Conservation (phyloP, 2,329 filamentous ascomycete species). For the Fusarium tjaetaba region DNA sequence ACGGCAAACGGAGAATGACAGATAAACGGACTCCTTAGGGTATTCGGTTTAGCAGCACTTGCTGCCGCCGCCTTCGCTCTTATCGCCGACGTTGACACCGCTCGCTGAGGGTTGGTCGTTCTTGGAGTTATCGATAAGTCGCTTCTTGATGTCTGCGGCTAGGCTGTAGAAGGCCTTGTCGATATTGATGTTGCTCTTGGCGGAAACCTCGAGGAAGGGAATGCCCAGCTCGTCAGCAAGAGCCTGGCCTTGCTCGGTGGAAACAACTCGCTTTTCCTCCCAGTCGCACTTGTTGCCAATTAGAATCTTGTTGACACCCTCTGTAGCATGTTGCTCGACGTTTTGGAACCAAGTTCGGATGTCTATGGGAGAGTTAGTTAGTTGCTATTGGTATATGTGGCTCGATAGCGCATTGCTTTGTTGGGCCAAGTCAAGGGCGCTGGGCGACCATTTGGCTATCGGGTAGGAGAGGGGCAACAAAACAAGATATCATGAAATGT, state of each 20-base stretch:
- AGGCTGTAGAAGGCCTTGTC: slow-evolving; percentile 98
- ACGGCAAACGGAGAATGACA: slow-evolving; percentile 37
- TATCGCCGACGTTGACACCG: slow-evolving; percentile 76
- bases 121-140: slow-evolving; percentile 91
- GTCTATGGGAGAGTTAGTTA: slow-evolving; percentile 64
- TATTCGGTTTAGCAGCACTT: slow-evolving; percentile 77
- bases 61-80: slow-evolving; percentile 65
- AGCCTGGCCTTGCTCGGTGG: slow-evolving; percentile 90
- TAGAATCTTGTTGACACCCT: slow-evolving; percentile 99
- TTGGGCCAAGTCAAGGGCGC: slow-evolving; percentile 4
- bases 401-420: background rate
- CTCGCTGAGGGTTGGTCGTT: slow-evolving; percentile 69
- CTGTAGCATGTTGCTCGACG: slow-evolving; percentile 96
- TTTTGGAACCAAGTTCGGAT: slow-evolving; percentile 99
- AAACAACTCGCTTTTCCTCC: slow-evolving; percentile 98
- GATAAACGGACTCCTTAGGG: slow-evolving; percentile 26
- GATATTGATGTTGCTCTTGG: slow-evolving; percentile 99
- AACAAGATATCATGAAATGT: background rate
- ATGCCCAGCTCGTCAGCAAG: slow-evolving; percentile 96
- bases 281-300: slow-evolving; percentile 99
- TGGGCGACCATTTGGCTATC: background rate
- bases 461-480: background rate
- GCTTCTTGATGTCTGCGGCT: slow-evolving; percentile 97
- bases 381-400: slow-evolving; percentile 12
- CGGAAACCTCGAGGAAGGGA: slow-evolving; percentile 97